Evolutionary conservation across 768 basidiomycete species (phyloP), one percentile per base, ranked within the genome.

Genomic region (Lactarius vividus): DNA sequence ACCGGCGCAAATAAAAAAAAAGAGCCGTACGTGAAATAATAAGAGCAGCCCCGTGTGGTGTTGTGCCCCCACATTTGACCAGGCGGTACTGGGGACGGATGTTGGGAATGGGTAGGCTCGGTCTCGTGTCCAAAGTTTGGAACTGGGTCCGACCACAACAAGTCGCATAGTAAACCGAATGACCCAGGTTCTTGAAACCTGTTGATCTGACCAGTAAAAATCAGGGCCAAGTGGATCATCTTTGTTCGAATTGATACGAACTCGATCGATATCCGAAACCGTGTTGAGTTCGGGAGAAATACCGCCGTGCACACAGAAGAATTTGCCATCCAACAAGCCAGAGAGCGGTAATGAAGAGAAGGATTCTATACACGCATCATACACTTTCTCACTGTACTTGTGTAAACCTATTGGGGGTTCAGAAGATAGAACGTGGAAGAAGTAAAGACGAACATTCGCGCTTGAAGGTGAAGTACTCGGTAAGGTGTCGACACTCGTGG

Each of bases 221-320:
- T 64, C 44, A 67, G 58, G 42, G 46, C 15, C 39, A 28, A 35
- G 39, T 29, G 26, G 2, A 16, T n/a, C 8, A 44, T n/a, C 16
- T 49, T n/a, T 52, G 49, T 52, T 42, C 23, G 18, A 35, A 33
- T 23, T 29, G 49, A n/a, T 28, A 79, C 83, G 60, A 62, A 93
- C 92, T 28, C 75, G 75, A 29, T 82, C 76, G 10, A 96, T 71
- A 74, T 99, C 96, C 39, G 87, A 85, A 4, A 99, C 80, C 7
- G 85, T 87, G 53, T 88, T 78, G 1, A 99, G 82, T 69, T 91
- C 88, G 0, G 97, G 97, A 0, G 92, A 94, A 42, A 99, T 83
- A 4, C 97, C 97, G 2, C 97, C 97, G 71, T 98, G 97, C 2
- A 98, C 94, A 73, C 96, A 98, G 76, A 99, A 91, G 81, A 99